Evolutionary conservation across 108 stramenopile genomes (phyloP).

Genomic region (Epithemia pelagica): DNA sequence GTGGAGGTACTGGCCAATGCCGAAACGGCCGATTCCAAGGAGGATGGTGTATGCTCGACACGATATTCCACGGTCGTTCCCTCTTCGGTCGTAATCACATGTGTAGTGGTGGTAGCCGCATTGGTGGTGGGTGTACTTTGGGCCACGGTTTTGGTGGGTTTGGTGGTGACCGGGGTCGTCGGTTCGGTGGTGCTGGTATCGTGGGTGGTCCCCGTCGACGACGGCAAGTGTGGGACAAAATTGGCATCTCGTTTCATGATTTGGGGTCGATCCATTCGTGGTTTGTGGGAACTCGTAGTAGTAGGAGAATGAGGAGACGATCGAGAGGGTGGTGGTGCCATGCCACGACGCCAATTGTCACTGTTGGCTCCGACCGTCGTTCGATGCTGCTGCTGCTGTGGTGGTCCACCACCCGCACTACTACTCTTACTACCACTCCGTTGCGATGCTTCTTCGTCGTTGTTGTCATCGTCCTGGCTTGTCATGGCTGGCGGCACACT

Average conservation of each 20-base stretch:
- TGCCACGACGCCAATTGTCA: constrained; percentile 1
- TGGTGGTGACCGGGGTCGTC: neutral
- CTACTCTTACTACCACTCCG: neutral
- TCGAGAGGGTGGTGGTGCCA: neutral
- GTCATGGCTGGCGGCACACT: neutral
- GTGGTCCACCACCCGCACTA: neutral
- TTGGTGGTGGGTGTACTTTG: neutral
- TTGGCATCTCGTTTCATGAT: neutral
- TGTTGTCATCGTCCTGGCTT: neutral
- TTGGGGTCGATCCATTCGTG: neutral
- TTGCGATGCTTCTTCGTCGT: neutral
- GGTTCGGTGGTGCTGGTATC: neutral
- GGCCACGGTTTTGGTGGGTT: neutral
- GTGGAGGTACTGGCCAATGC: neutral
- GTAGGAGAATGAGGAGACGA: too few relatives aligned
- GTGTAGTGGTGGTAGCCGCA: neutral
- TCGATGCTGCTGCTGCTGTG: neutral
- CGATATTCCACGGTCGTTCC: neutral
- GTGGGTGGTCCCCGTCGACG: neutral
- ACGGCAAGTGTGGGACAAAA: too few relatives aligned
- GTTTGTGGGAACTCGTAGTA: too few relatives aligned
- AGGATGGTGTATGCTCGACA: neutral
- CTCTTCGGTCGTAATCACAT: neutral
- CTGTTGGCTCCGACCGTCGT: neutral
- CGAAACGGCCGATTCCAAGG: neutral